A percentile compares a stretch with the other conserved stretches of the same genome.
Conservation (phyloP, 495 filamentous ascomycete genomes). For the Neurospora pannonica region DNA sequence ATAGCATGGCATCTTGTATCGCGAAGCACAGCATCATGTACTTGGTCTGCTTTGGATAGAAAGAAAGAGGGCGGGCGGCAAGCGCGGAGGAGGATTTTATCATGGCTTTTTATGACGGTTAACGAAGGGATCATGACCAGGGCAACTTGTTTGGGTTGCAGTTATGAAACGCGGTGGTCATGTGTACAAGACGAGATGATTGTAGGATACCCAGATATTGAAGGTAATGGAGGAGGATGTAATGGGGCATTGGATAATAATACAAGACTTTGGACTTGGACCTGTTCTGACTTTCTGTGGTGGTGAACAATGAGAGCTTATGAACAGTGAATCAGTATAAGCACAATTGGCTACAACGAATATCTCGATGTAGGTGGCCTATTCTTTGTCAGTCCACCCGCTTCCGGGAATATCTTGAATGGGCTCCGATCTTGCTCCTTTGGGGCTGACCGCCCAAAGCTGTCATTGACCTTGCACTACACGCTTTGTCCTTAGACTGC, state of each 20-base stretch:
- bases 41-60: background rate
- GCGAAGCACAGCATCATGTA: background rate
- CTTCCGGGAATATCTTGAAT: background rate
- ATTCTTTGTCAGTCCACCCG: background rate
- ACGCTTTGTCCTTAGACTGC: background rate
- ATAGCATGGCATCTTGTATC: background rate
- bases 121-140: background rate
- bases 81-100: background rate
- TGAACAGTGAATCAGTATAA: background rate
- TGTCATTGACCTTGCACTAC: background rate
- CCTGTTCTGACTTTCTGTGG: background rate
- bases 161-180: background rate
- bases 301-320: background rate
- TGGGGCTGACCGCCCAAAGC: background rate
- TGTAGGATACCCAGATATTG: background rate
- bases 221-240: background rate
- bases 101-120: background rate
- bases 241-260: background rate
- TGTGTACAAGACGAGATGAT: background rate
- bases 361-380: background rate
- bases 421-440: background rate
- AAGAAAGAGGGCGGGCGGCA: background rate
- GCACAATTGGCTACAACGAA: background rate
- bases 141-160: background rate
- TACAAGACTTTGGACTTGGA: background rate